Base-by-base conservation (phyloP, 2,329 filamentous ascomycete species). In the Graphiopsis chlorocephala region DNA sequence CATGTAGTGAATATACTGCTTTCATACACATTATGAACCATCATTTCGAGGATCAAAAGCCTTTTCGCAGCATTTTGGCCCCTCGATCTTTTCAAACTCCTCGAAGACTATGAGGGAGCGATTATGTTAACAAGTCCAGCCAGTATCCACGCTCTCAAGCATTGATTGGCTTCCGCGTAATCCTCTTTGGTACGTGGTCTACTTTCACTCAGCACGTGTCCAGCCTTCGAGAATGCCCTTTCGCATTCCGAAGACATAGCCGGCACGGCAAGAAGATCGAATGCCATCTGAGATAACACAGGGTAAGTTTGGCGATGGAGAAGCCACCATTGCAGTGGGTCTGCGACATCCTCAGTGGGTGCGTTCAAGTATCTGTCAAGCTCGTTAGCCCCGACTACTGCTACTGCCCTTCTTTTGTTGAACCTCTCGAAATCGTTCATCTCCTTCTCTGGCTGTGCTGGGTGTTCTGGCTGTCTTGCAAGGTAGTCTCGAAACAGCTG, bases 211-310 rank as follows among this genome's bases (percentile, higher is more conserved):
- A 38, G 12, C 11, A 38, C 33, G 17, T 38, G 35, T 4, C 33
- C 33, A 12, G 33, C 33, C 33, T 38, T 38, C 4, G 33, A 38
- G 12, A 38, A 38, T 17, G 33, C 33, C 33, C 33, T 38, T 12
- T 38, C 33, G 33, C 33, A 38, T 12, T 38, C 33, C 15, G 33
- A 45, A 60, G 25, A n/a, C 35, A 28, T 60, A 5, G 57, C 35
- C n/a, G 57, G 57, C 45, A 48, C 57, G 26, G 57, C 57, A 47
- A 60, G 57, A 31, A 47, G 35, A 47, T 60, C 57, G 17, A 60
- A 47, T 48, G 57, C 57, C 33, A 38, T 38, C 57, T 48, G 45
- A 15, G 45, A 48, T n/a, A 48, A 48, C 45, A 48, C 45, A 48
- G 45, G 45, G 20, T 48, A 48, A 48, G 45, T 48, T 23, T 48